phyloP scores from a whole-genome alignment of 345 rosid genomes.

The Erucastrum elatum region DNA sequence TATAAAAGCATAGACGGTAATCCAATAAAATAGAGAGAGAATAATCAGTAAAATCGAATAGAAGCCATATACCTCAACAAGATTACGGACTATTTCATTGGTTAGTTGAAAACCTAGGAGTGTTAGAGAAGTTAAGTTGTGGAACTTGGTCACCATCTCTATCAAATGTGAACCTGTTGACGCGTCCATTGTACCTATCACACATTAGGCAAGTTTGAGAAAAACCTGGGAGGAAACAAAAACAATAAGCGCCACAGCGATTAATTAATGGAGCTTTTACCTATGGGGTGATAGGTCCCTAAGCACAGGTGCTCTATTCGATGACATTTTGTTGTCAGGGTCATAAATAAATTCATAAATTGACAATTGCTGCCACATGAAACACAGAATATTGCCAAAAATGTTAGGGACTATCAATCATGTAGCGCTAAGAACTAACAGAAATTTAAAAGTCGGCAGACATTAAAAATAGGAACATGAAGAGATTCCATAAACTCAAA shows the following conservation, averaged over 20 bases:
- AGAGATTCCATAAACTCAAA: background rate
- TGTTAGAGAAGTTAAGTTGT: constrained; percentile 65
- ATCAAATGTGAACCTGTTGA: constrained; percentile 34
- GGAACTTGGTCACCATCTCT: constrained; percentile 73
- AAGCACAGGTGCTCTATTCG: constrained; percentile 35
- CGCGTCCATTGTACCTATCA: background rate
- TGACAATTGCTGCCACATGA: constrained; percentile 39
- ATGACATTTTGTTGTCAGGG: constrained; percentile 61
- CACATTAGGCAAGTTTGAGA: constrained; percentile 35
- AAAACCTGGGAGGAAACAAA: background rate
- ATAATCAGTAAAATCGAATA: background rate
- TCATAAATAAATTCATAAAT: constrained; percentile 47
- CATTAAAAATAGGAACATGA: background rate
- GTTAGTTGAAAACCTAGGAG: constrained; percentile 84
- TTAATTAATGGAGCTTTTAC: constrained; percentile 37
- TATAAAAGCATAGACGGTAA: background rate
- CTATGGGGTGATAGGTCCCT: constrained; percentile 56
- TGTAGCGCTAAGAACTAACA: background rate
- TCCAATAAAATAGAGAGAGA: background rate
- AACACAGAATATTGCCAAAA: background rate
- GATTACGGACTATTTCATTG: constrained; percentile 56
- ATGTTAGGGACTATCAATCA: no score
- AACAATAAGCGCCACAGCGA: constrained; percentile 19
- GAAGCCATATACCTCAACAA: constrained; percentile 60
- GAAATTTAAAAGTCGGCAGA: no score